Base-by-base conservation (phyloP, 176 grass and related monocot species). In the Aegilops bicornis region DNA sequence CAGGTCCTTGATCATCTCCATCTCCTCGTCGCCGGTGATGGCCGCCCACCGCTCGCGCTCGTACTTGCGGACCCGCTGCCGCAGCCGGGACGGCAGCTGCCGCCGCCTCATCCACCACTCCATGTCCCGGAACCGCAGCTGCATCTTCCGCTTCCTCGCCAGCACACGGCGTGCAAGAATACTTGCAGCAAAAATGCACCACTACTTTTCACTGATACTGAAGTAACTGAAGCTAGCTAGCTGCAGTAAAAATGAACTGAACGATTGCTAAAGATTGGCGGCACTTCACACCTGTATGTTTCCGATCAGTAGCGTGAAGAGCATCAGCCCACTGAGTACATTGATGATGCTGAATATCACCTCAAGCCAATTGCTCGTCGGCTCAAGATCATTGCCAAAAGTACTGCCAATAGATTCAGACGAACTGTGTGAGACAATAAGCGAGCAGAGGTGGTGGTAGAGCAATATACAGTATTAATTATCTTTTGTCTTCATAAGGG, bases 61-160 rank as follows among this genome's bases (percentile, higher is more conserved):
- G 5, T 89, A 96, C 69, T 96, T 87, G 7, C 92, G 90, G 52
- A 98, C 96, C 69, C 96, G 78, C 32, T 96, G 96, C 30, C 96
- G 84, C 66, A 98, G 81, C 22, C 91, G 86, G n/a, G 92, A 96
- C 0, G 96, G 91, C 29, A 98, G 64, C 42, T 98, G 96, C 82
- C 96, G 86, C 88, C 96, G 83, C 32, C 93, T 86, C 96, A 98
- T 98, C 96, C 96, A 98, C 96, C 96, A 98, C 86, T 98, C 96
- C 93, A 98, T 91, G 69, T 98, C 96, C 17, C 94, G 90, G 78
- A 86, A 98, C 5, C 94, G 72, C 61, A 98, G 47, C 40, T 98
- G 96, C 88, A 98, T 94, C 90, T 96, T 98, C 11, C 96, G 84
- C 90, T 92, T 98, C 67, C 94, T 91, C 32, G 90, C 96, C 79